phyloP scores from a whole-genome alignment of 257 asterid species.

The Haberlea rhodopensis region DNA sequence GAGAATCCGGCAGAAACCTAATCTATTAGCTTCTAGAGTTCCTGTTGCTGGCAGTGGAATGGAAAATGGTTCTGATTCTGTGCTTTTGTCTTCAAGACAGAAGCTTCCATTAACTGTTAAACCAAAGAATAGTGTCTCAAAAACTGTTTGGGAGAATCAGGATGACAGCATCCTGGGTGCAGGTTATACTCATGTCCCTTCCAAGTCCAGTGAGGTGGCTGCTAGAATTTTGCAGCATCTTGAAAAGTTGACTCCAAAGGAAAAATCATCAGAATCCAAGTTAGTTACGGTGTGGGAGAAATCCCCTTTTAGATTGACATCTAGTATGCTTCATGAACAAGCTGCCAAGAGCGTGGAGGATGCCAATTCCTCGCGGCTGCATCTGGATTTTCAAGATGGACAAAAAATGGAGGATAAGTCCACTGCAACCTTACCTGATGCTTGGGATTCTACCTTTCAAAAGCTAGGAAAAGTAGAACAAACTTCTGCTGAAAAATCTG shows the following conservation, averaged over 20 bases:
- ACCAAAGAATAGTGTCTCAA: constrained; percentile 26
- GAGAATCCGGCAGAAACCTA: constrained; percentile 73
- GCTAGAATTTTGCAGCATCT: constrained; percentile 78
- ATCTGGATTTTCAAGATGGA: constrained; percentile 35
- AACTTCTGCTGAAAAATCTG: constrained; percentile 25
- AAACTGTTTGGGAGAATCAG: constrained; percentile 40
- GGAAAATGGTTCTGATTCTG: constrained; percentile 41
- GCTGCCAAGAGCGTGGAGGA: constrained; percentile 60
- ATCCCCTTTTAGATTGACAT: constrained; percentile 44
- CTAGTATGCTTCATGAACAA: constrained; percentile 55
- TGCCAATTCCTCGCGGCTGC: constrained; percentile 48
- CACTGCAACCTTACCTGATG: constrained; percentile 28
- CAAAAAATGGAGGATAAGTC: constrained; percentile 39
- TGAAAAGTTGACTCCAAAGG: constrained; percentile 69
- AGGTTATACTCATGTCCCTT: constrained; percentile 54
- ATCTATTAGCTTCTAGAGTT: constrained; percentile 16
- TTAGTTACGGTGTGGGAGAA: constrained; percentile 42
- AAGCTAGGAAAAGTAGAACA: no score
- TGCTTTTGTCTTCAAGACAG: constrained; percentile 29
- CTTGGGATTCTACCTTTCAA: no score
- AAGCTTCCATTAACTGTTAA: constrained; percentile 37
- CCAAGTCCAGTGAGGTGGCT: constrained; percentile 73
- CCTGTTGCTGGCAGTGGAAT: constrained; percentile 35
- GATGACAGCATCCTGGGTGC: constrained; percentile 43
- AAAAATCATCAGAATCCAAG: constrained; percentile 60